These are phyloP conservation scores for Monosporascus sp. DNA, from an alignment of 2,329 filamentous ascomycete species.

Conservation along the genomic window DNA sequence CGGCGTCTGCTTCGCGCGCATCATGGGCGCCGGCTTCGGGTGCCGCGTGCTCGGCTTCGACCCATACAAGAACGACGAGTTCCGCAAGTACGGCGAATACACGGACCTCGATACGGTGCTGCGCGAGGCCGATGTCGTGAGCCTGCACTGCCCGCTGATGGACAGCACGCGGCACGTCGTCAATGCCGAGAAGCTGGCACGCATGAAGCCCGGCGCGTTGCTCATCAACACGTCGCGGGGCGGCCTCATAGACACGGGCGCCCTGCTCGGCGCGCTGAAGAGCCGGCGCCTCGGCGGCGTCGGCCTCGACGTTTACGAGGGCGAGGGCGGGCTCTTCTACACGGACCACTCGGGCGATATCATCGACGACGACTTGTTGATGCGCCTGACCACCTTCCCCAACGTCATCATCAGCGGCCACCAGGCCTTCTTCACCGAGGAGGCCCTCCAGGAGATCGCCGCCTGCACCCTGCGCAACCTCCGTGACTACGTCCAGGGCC, in stretches of 20 bases:
- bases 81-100: slow-evolving; percentile 47
- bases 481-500: slow-evolving; percentile 33
- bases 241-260: slow-evolving; percentile 55
- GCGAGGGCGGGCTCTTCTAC: slow-evolving; percentile 59
- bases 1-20: slow-evolving; percentile 55
- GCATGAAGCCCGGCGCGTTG: slow-evolving; percentile 56
- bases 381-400: slow-evolving; percentile 62
- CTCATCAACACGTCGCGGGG: slow-evolving; percentile 66
- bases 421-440: slow-evolving; percentile 64
- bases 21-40: slow-evolving; percentile 57
- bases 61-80: slow-evolving; percentile 45
- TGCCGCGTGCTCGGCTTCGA: slow-evolving; percentile 59
- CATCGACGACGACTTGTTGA: slow-evolving; percentile 61
- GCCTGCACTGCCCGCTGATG: slow-evolving; percentile 61
- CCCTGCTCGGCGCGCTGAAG: slow-evolving; percentile 58
- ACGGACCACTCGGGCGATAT: slow-evolving; percentile 59
- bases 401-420: slow-evolving; percentile 64
- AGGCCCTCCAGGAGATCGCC: slow-evolving; percentile 60
- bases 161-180: slow-evolving; percentile 56
- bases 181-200: slow-evolving; percentile 43
- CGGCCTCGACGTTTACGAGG: slow-evolving; percentile 65
- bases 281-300: slow-evolving; percentile 53
- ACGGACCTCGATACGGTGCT: slow-evolving; percentile 50
- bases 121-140: slow-evolving; percentile 53
- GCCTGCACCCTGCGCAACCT: slow-evolving; percentile 54